Percentiles rank a stretch among this genome's conserved stretches.
These are phyloP conservation scores for Cryphonectria nitschkei DNA, from an alignment of 2,329 filamentous ascomycete genomes.

Conservation along the genomic window DNA sequence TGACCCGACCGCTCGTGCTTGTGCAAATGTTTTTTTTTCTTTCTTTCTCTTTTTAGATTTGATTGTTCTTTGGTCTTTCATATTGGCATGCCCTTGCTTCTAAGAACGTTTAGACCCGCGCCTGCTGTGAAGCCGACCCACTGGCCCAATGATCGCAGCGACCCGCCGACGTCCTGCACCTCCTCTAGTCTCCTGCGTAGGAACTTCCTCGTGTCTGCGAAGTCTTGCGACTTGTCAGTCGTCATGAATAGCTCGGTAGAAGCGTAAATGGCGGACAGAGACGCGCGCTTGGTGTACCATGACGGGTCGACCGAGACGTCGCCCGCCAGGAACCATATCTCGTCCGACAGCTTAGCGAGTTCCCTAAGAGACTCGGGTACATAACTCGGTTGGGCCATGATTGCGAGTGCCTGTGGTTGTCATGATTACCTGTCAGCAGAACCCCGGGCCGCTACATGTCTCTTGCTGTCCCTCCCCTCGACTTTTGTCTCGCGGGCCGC, in stretches of 20 bases:
- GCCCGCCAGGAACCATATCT: constrained; percentile 87
- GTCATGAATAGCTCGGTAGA: constrained; percentile 93
- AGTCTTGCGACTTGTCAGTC: constrained; percentile 76
- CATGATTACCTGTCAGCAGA: constrained; percentile 11
- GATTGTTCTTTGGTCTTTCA: constrained; percentile 41
- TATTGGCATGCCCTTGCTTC: constrained; percentile 86
- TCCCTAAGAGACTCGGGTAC: constrained; percentile 77
- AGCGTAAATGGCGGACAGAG: constrained; percentile 64
- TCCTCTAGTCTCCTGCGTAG: constrained; percentile 76
- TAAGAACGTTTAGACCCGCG: constrained; percentile 77
- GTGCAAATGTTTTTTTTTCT: constrained; percentile 38
- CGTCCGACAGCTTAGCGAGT: constrained; percentile 81
- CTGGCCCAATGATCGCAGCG: constrained; percentile 67
- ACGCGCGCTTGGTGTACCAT: constrained; percentile 77
- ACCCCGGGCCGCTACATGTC: not conserved
- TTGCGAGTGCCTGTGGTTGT: constrained; percentile 70
- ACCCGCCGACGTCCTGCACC: constrained; percentile 62
- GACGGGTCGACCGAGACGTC: constrained; percentile 80
- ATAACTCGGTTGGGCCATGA: constrained; percentile 86
- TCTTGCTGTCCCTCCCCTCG: not conserved
- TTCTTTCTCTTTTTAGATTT: not conserved
- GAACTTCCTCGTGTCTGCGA: constrained; percentile 78
- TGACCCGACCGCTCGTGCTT: not conserved
- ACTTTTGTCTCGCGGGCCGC: too few species aligned
- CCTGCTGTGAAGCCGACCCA: constrained; percentile 83